These are phyloP conservation scores for Ascoidea rubescens DNA, from an alignment of 805 yeast species.

Conservation along the genomic window DNA sequence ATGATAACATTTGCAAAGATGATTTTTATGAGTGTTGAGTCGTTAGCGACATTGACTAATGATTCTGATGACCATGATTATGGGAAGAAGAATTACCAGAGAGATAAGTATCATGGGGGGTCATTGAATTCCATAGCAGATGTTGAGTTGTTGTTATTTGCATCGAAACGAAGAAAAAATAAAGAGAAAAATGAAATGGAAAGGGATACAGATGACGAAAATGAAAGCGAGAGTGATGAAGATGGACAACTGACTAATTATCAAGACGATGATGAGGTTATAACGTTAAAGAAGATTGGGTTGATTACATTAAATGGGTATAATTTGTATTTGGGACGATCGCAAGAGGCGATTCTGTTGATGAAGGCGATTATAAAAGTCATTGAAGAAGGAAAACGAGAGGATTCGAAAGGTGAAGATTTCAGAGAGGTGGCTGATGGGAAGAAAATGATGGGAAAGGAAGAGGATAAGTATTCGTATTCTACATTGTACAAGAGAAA, in stretches of 20 bases:
- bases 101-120: not conserved
- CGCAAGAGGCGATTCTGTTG: not conserved
- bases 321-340: not conserved
- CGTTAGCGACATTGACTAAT: not conserved
- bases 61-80: not conserved
- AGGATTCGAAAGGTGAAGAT: too few species aligned
- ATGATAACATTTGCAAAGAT: not conserved
- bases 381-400: not conserved
- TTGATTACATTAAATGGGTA: not conserved
- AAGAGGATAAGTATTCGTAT: not conserved
- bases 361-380: not conserved
- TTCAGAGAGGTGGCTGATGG: too few species aligned
- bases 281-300: not conserved
- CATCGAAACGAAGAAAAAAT: not conserved
- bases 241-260: not conserved
- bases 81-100: not conserved
- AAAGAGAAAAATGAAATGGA: not conserved
- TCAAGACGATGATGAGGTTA: not conserved
- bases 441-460: too few species aligned
- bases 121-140: not conserved
- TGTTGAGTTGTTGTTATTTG: not conserved
- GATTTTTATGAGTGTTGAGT: not conserved
- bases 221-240: not conserved
- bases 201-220: not conserved
- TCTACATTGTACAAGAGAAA: not conserved